Base-by-base conservation (phyloP, 306 rosid species). In the Luffa aegyptiaca region DNA sequence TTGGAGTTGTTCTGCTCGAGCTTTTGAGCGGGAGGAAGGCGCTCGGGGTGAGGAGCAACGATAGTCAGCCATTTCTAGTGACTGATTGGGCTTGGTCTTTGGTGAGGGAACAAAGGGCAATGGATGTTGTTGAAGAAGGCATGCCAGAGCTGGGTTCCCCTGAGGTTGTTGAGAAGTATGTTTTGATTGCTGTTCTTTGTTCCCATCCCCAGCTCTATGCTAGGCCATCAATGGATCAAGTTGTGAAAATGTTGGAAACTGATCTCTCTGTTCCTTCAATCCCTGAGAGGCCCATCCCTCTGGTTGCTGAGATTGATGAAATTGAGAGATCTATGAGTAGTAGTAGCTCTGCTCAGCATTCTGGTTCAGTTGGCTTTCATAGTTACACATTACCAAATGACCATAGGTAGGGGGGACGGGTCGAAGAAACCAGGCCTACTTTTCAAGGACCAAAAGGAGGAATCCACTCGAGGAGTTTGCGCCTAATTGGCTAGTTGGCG, bases 171-270 rank as follows among this genome's bases (percentile, higher is more conserved):
- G 99, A 95, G 88, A 95, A 90, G 87, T 90, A 90, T 79, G 94
- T 95, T 53, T 76, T 95, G 79, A 83, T 95, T 82, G 94, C 97
- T 42, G 91, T 95, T 10, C 85, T 93, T 18, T 95, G 99, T 79
- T 93, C 99, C 68, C 99, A 93, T 84, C 99, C 99, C 3, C 97
- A 92, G 86, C 59, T 93, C 74, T 84, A 93, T 77, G 99, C 97
- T 3, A 90, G 99, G 88, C 99, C 99, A 53, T 87, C 99, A 16
- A 95, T 95, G 99, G 99, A 95, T 81, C 97, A 91, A 84, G 97
- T 91, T 57, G 96, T 93, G 49, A 95, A 91, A 86, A 93, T 95
- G 97, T 81, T 95, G 81, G 99, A 95, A 81, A 90, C 97, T 2
- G 97, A 91, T 35, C 73, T 89, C 58, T 81, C 88, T 3, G 88